Conservation (phyloP, 164 flowering plant genomes). For the Cinnamomum chago region DNA sequence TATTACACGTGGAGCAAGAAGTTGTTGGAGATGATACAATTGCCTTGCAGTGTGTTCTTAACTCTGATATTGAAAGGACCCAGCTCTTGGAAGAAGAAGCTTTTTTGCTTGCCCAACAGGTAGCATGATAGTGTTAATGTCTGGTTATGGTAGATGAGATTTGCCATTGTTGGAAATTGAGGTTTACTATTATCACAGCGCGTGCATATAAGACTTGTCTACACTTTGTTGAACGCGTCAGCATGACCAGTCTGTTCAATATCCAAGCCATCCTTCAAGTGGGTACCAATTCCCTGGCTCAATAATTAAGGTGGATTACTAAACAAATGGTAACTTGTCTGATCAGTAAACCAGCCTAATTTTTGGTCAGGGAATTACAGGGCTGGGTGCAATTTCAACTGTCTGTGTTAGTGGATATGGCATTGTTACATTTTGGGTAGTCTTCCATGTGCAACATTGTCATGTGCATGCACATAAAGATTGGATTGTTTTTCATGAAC, state of each 20-base stretch:
- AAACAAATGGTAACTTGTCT: background rate
- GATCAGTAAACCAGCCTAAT: background rate
- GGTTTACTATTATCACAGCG: background rate
- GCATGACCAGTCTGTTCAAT: background rate
- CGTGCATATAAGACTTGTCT: background rate
- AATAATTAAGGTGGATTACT: background rate
- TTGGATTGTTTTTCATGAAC: background rate
- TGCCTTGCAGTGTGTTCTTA: slow-evolving; percentile 95
- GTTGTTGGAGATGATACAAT: slow-evolving; percentile 85
- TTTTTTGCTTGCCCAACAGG: slow-evolving; percentile 68
- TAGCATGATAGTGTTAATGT: slow-evolving; percentile 10
- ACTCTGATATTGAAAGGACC: slow-evolving; percentile 76
- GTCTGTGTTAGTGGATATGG: too few species aligned
- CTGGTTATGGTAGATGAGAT: background rate
- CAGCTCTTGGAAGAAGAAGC: slow-evolving; percentile 91
- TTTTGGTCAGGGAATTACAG: too few species aligned
- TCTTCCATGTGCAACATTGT: too few species aligned
- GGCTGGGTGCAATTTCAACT: too few species aligned
- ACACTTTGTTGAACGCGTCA: background rate
- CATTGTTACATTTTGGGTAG: too few species aligned
- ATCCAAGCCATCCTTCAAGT: background rate
- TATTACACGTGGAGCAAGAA: slow-evolving; percentile 98
- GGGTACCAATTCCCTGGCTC: background rate
- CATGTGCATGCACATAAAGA: background rate
- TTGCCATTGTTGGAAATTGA: background rate